Evolutionary conservation across 1,139 yeast species (phyloP).

Genomic region (Hemisphaericaspora lyxosophila): DNA sequence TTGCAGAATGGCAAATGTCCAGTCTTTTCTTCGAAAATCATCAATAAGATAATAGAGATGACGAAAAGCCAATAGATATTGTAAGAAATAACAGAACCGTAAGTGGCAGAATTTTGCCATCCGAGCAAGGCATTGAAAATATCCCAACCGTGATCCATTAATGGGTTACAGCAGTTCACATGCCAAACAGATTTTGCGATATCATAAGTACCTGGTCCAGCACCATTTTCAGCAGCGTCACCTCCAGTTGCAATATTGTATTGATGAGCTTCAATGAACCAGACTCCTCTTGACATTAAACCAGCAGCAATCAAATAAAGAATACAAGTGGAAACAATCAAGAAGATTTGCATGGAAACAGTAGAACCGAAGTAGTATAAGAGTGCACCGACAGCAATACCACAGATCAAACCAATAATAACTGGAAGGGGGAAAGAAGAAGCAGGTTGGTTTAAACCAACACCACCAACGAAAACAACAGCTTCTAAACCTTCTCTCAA

Average conservation of each 20-base stretch:
- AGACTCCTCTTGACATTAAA: slow-evolving; percentile 82
- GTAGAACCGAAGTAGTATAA: slow-evolving; percentile 77
- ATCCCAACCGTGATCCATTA: slow-evolving; percentile 89
- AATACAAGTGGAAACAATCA: slow-evolving; percentile 77
- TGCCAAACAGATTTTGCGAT: slow-evolving; percentile 80
- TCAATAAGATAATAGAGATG: slow-evolving; percentile 50
- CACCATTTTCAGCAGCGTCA: slow-evolving; percentile 85
- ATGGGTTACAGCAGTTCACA: slow-evolving; percentile 92
- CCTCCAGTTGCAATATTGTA: slow-evolving; percentile 72
- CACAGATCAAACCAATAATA: slow-evolving; percentile 70
- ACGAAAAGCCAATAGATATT: slow-evolving; percentile 78
- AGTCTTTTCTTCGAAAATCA: slow-evolving; percentile 70
- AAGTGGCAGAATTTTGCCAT: slow-evolving; percentile 60
- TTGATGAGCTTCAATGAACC: slow-evolving; percentile 73
- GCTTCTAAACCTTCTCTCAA: slow-evolving; percentile 92
- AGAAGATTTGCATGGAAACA: slow-evolving; percentile 75
- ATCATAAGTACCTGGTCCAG: slow-evolving; percentile 91
- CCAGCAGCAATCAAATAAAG: slow-evolving; percentile 87
- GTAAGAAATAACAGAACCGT: slow-evolving; percentile 82
- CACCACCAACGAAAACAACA: slow-evolving; percentile 87
- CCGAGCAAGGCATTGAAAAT: slow-evolving; percentile 60
- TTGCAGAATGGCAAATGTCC: slow-evolving; percentile 44
- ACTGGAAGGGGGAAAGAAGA: slow-evolving; percentile 85
- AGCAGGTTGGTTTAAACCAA: slow-evolving; percentile 75
- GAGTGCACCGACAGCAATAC: slow-evolving; percentile 60